phyloP scores from a whole-genome alignment of 2,329 filamentous ascomycete species.

The Stagonosporopsis tanaceti region DNA sequence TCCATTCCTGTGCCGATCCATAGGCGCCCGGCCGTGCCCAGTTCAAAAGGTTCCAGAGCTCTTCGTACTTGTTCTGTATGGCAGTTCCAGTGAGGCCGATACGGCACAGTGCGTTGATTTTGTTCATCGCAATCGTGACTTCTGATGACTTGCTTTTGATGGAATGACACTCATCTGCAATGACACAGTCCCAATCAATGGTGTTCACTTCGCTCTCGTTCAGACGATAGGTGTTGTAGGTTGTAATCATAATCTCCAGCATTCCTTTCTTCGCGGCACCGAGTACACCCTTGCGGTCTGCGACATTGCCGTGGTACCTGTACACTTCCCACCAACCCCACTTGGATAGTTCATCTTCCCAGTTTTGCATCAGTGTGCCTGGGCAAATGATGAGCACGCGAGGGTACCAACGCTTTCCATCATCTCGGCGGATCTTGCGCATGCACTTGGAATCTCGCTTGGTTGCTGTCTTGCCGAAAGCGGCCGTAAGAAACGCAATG shows the following conservation, averaged over 20 bases:
- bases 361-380: conserved; percentile 87
- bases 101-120: conserved; percentile 88
- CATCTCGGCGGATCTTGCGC: conserved; percentile 77
- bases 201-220: conserved; percentile 81
- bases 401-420: conserved; percentile 76
- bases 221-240: conserved; percentile 85
- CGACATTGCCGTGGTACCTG: conserved; percentile 74
- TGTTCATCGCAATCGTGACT: conserved; percentile 85
- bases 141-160: conserved; percentile 83
- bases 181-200: conserved; percentile 89
- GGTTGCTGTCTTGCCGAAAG: conserved; percentile 93
- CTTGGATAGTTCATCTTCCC: conserved; percentile 82
- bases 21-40: conserved; percentile 89
- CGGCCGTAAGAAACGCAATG: conserved; percentile 86
- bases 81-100: conserved; percentile 95
- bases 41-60: conserved; percentile 94
- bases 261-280: conserved; percentile 77
- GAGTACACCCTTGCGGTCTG: conserved; percentile 72
- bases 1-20: conserved; percentile 77
- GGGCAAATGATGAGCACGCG: conserved; percentile 86
- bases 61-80: conserved; percentile 97
- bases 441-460: conserved; percentile 85
- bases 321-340: conserved; percentile 98
- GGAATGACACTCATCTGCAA: conserved; percentile 92
- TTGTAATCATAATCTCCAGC: conserved; percentile 91